Base-by-base conservation (phyloP, 805 yeast species). In the Diddensiella caesifluorescens region DNA sequence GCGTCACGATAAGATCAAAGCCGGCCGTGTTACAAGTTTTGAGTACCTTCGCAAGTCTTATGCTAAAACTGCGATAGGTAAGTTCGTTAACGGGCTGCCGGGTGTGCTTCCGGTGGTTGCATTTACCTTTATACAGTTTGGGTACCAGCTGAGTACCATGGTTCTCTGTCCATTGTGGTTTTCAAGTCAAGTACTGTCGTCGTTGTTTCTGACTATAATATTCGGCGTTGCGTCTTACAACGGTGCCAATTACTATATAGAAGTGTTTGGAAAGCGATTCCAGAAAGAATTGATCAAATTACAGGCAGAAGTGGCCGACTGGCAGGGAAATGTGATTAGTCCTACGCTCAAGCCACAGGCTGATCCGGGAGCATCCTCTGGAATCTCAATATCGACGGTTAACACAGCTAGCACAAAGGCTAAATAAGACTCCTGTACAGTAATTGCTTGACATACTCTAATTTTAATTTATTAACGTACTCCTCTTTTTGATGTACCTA, bases 191-290 rank as follows among this genome's bases (percentile, higher is more conserved):
- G 63, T 65, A 33, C 74, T 84, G 1, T 85, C 92, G 20, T 75
- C 80, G 0, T 50, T 70, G 0, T 89, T 88, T 56, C 71, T 90
- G 49, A 63, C 76, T 1, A 70, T 74, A 38, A 85, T 90, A n/a
- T 88, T 89, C 52, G 60, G 79, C 35, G 73, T 77, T 60, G 94
- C 97, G 1, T 71, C 88, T 31, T 87, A 82, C 60, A 89, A 92
- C 51, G 98, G 98, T 22, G 98, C 97, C 2, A 86, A 95, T 0
- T 90, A 86, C 59, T 90, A 90, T 60, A 73, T 92, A 43, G 97
- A 90, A 55, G 81, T 82, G 38, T 92, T 88, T 63, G 97, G 97
- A 16, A 83, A 80, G 59, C 75, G 89, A 50, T 80, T 88, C 56
- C 95, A 88, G 56, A 85, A 82, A 54, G 96, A 92, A 60, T 88